These are phyloP conservation scores for Starmerella cellae DNA, from an alignment of 805 yeast species.

Conservation along the genomic window DNA sequence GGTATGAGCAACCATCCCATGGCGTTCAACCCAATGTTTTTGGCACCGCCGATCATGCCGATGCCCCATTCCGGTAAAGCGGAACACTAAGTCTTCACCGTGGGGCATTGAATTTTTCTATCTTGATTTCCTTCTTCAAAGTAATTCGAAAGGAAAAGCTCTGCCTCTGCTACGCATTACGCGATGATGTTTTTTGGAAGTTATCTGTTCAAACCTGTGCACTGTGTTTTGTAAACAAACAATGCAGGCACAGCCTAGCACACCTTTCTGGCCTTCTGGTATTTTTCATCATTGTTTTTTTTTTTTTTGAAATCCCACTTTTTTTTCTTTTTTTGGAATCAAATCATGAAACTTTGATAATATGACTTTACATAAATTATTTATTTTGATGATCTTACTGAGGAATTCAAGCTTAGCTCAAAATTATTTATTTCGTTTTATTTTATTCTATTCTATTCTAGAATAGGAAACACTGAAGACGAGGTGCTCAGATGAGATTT, in stretches of 20 bases:
- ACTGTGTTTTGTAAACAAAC: too few species aligned
- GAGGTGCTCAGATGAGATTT: background rate
- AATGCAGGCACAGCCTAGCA: too few species aligned
- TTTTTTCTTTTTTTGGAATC: too few species aligned
- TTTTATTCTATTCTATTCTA: background rate
- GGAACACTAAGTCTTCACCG: background rate
- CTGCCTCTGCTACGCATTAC: too few species aligned
- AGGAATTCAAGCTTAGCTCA: too few species aligned
- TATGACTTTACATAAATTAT: too few species aligned
- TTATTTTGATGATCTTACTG: background rate
- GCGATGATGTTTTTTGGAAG: background rate
- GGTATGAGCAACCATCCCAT: background rate
- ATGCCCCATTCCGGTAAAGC: background rate
- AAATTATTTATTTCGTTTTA: background rate
- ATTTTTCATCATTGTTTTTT: background rate
- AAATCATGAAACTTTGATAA: too few species aligned
- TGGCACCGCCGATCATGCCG: background rate
- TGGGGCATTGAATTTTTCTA: background rate
- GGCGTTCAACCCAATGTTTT: background rate
- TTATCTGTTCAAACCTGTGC: too few species aligned
- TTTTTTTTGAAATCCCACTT: background rate
- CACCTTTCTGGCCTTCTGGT: too few species aligned
- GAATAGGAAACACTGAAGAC: background rate
- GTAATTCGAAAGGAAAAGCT: too few species aligned
- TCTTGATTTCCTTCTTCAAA: too few species aligned